These are phyloP conservation scores for Yamadazyma philogaea DNA, from an alignment of 805 yeast genomes.

Conservation along the genomic window DNA sequence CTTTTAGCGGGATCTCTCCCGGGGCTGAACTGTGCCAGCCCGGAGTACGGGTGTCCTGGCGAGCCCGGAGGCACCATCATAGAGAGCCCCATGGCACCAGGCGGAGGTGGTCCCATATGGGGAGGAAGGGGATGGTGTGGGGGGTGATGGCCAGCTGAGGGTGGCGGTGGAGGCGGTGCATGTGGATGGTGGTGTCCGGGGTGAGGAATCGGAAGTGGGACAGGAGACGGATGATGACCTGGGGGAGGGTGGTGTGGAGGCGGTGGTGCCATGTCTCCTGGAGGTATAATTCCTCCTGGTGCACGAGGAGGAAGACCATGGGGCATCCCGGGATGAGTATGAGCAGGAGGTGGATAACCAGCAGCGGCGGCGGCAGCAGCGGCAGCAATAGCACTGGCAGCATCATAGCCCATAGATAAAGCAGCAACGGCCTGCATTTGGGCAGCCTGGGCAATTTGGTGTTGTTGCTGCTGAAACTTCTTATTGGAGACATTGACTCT, in stretches of 20 bases:
- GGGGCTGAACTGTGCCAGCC: neutral
- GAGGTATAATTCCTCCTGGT: too few species aligned
- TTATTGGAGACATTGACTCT: slow-evolving; percentile 41
- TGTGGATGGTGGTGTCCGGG: slow-evolving; percentile 1
- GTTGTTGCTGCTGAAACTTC: slow-evolving; percentile 31
- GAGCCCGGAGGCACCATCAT: neutral
- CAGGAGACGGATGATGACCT: slow-evolving; percentile 8
- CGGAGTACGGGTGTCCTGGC: slow-evolving; percentile 1
- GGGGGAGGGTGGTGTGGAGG: neutral
- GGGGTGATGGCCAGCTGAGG: slow-evolving; percentile 2
- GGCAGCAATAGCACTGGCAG: slow-evolving; percentile 30
- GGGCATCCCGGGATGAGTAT: slow-evolving; percentile 7
- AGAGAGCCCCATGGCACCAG: slow-evolving; percentile 3
- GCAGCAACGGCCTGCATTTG: slow-evolving; percentile 39
- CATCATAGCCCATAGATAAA: slow-evolving; percentile 38
- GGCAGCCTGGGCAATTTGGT: slow-evolving; percentile 31
- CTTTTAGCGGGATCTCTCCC: neutral
- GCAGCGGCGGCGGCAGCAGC: slow-evolving; percentile 15
- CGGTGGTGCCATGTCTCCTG: neutral
- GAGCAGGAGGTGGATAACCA: slow-evolving; percentile 19
- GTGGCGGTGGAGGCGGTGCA: neutral
- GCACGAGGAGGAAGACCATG: slow-evolving; percentile 8
- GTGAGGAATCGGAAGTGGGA: slow-evolving; percentile 5
- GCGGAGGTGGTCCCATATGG: slow-evolving; percentile 4
- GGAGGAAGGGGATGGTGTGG: neutral